Base-by-base conservation (phyloP, 768 basidiomycete species). In the Naematelia aurantialba region DNA sequence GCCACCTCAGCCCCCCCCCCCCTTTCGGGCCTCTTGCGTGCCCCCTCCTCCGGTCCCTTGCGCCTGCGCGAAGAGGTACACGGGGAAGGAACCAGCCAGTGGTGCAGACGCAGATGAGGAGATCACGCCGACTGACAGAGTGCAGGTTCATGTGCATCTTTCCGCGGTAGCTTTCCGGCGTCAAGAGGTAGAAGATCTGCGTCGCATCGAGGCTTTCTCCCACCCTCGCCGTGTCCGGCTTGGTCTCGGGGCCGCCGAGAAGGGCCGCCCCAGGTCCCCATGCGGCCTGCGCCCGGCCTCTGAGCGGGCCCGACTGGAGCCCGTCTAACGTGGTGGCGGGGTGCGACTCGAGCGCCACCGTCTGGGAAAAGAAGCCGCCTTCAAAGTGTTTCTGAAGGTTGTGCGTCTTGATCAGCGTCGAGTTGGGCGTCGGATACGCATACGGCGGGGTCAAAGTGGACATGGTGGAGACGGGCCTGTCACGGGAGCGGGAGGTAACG, bases 381-480 rank as follows among this genome's bases (percentile, higher is more conserved):
- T 74, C 73, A 45, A 67, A 66, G 50, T 70, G 69, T n/a, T 59
- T 57, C 13, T 53, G 48, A 4, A 74, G 65, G 17, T 55, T 34
- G 49, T 69, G 59, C 10, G 49, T 39, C n/a, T 31, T 86, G 49
- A 68, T 69, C 17, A 72, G 58, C 12, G 69, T 58, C 12, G 60
- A 19, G 47, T 71, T 70, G 50, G 66, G 45, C 24, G 61, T 42
- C 17, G 65, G 65, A 58, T 68, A 67, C 19, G 69, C 52, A 50
- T 69, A 73, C 3, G 66, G 62, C 2, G 48, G 30, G 21, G 30
- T n/a, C 31, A 50, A 5, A 5, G 47, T 54, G 13, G 59, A 24
- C 62, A 60, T 64, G 8, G 34, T 17, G n/a, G n/a, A n/a, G n/a
- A n/a, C n/a, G n/a, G n/a, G n/a, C n/a, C n/a, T n/a, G n/a, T n/a